phyloP scores from a whole-genome alignment of 2,329 filamentous ascomycete genomes.

The Diatrype stigma region DNA sequence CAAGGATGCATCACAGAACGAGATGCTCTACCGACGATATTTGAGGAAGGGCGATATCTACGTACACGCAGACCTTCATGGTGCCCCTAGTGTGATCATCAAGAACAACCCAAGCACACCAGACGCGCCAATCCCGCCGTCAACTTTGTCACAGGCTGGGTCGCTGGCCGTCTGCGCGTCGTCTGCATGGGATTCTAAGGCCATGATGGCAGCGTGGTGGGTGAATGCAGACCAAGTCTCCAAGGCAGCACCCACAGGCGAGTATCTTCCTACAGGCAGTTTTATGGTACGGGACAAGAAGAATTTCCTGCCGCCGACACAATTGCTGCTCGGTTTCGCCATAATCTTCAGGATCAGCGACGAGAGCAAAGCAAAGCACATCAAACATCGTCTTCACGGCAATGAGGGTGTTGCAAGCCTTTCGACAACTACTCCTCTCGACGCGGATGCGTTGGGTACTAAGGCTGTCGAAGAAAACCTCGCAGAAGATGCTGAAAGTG shows the following conservation, averaged over 20 bases:
- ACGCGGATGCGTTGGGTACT: background rate
- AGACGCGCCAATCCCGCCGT: conserved; percentile 84
- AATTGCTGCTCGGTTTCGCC: conserved; percentile 81
- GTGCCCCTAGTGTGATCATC: conserved; percentile 79
- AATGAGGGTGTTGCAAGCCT: background rate
- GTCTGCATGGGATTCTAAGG: conserved; percentile 92
- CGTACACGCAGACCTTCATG: conserved; percentile 83
- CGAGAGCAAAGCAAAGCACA: conserved; percentile 76
- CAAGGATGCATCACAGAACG: conserved; percentile 83
- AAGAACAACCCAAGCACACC: conserved; percentile 78
- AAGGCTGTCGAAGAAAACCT: conserved; percentile 18
- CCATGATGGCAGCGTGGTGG: conserved; percentile 95
- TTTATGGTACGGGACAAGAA: conserved; percentile 85
- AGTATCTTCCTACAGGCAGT: conserved; percentile 71
- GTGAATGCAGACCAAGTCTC: conserved; percentile 85
- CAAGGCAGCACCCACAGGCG: conserved; percentile 75
- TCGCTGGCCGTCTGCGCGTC: conserved; percentile 80
- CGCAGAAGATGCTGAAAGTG: conserved; percentile 21
- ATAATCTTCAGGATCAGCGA: conserved; percentile 86
- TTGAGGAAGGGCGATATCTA: conserved; percentile 88
- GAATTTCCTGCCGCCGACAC: conserved; percentile 84
- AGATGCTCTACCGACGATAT: conserved; percentile 84
- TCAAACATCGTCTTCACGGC: conserved; percentile 60
- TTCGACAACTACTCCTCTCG: background rate
- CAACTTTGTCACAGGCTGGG: conserved; percentile 86